phyloP scores from a whole-genome alignment of 2,329 filamentous ascomycete species.

The Celoporthe dispersa region DNA sequence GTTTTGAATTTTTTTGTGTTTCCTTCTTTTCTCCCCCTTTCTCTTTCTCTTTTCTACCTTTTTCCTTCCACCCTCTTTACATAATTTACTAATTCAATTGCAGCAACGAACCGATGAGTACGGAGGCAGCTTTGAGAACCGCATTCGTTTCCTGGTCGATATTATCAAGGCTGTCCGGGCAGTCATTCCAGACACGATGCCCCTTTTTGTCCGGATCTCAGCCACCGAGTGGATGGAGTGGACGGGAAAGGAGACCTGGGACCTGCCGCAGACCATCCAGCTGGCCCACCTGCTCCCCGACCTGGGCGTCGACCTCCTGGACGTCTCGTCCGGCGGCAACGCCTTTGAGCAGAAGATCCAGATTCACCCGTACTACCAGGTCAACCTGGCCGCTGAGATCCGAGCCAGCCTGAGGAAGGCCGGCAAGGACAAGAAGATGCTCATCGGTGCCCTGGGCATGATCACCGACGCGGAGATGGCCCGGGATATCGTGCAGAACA shows the following conservation, averaged over 20 bases:
- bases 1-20: background rate
- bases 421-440: constrained; percentile 51
- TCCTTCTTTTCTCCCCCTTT: background rate
- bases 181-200: constrained; percentile 57
- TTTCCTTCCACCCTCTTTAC: background rate
- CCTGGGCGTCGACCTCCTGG: constrained; percentile 79
- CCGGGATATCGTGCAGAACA: constrained; percentile 58
- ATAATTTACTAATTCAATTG: background rate
- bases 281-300: constrained; percentile 73
- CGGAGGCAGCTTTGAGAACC: constrained; percentile 69
- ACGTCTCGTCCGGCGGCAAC: constrained; percentile 80
- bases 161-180: constrained; percentile 55
- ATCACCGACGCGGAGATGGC: constrained; percentile 74
- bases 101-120: constrained; percentile 65
- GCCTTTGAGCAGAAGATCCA: constrained; percentile 64
- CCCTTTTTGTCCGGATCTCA: constrained; percentile 64
- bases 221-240: constrained; percentile 66
- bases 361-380: constrained; percentile 71
- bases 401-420: constrained; percentile 65
- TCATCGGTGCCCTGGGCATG: constrained; percentile 75
- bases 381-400: constrained; percentile 71
- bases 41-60: background rate
- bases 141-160: constrained; percentile 63
- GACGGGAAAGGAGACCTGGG: constrained; percentile 61
- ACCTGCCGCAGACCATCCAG: constrained; percentile 66